Base-by-base conservation (phyloP, 148 eudicot genomes). In the Dysphania ambrosioides region DNA sequence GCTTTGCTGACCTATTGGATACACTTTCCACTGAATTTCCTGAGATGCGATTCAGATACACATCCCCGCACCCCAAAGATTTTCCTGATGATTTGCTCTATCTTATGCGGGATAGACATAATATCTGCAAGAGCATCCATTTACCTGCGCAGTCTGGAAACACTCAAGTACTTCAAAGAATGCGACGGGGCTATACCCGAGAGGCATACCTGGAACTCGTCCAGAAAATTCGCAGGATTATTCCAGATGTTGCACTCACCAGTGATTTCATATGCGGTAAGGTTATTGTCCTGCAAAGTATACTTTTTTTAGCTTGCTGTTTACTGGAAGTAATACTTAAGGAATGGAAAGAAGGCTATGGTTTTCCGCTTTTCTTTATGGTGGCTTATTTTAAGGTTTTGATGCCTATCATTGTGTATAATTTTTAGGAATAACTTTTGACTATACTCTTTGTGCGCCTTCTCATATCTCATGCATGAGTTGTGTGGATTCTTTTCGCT, bases 61-160 rank as follows among this genome's bases (percentile, higher is more conserved):
- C 99, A 59, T 95, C 98, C 42, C 98, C 98, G 44, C 98, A 95
- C 78, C 98, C 98, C 68, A 95, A 95, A 84, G 98, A 95, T 85
- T 95, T 79, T 75, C 98, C 98, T 0, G 98, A 95, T 80, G 98
- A 92, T 60, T 79, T 95, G 76, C 78, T 95, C 70, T 90, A 89
- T 81, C 88, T 92, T 47, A 92, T 95, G 98, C 82, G 87, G 68
- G 91, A 95, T 66, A 87, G 97, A 65, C 64, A 92, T 80, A 95
- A 95, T 83, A 85, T 95, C 77, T 95, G 99, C 86, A 95, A 92
- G 60, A 83, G 84, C 73, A 89, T 95, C 75, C 99, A 95, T 84
- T 79, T 95, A 83, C 99, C 99, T 68, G 97, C 99, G 68, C 99
- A 95, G 78, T 78, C 96, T 24, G 99, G 98, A 72, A 95, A 83